Evolutionary conservation across 1,284 basidiomycete species (phyloP), one percentile per base, ranked within the genome.

Genomic region (Ustanciosporium gigantosporum): DNA sequence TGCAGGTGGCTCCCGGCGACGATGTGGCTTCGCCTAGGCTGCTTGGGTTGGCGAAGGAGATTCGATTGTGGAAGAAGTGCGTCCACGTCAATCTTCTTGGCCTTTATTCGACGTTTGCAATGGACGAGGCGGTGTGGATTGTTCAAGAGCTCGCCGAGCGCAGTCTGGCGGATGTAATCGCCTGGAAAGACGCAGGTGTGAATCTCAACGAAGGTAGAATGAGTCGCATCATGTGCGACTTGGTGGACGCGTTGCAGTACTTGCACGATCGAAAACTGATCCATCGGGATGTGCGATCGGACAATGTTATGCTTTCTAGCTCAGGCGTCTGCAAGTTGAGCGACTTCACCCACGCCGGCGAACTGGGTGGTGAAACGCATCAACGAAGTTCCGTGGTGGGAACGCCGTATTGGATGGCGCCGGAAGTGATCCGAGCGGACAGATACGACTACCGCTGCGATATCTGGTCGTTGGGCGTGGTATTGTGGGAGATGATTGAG

Each of bases 361-460:
- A 67, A 43, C 53, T 69, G 15, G 41, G 50, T 15, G 38, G 36
- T 5, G 50, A 45, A 0, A 45, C 43, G 15, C 41, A 8, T 14
- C 39, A 40, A 38, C 46, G 61, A n/a, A 46, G 46, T n/a, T 62
- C 56, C 23, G 65, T 71, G 17, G 49, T 71, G 5, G 70, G 70
- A 2, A 72, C 69, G 35, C 59, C 70, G 35, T 72, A 73, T 52
- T 73, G 68, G 68, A 73, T 73, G 70, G 65, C 68, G 24, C 70
- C 70, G n/a, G 70, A 73, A 32, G 66, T 73, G 55, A 62, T 71
- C 39, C 64, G 53, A 32, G 66, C 64, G 4, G 41, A 65, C 41
- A 41, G 42, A 15, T 73, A 73, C 52, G 69, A 60, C 23, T 35
- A 45, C 29, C 51, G 56, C 8, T 66, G 60, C 37, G 70, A 73